A percentile compares a stretch with the other conserved stretches of the same genome.
These are phyloP conservation scores for Triticum timopheevii DNA, from an alignment of 176 grass and related monocot species.

Conservation along the genomic window DNA sequence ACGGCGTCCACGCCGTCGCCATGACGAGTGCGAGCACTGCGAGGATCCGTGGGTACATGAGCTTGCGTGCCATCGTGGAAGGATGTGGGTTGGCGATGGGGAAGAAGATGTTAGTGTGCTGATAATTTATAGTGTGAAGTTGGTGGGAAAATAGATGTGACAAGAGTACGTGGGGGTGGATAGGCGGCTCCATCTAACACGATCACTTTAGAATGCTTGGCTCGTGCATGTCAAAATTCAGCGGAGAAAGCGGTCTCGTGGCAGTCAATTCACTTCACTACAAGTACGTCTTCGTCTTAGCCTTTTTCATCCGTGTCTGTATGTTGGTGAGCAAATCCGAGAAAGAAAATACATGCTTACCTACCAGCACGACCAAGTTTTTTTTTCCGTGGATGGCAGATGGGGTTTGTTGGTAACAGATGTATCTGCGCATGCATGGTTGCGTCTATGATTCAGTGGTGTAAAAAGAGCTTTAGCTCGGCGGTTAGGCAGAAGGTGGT, in stretches of 20 bases:
- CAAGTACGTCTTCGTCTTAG: background rate
- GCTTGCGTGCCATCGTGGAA: background rate
- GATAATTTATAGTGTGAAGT: background rate
- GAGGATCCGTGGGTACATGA: background rate
- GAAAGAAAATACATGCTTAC: background rate
- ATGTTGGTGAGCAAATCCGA: conserved; percentile 12
- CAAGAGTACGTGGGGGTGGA: background rate
- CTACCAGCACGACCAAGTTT: background rate
- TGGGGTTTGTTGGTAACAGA: background rate
- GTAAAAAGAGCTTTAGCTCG: too few relatives aligned
- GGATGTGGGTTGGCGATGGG: background rate
- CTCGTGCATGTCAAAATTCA: background rate
- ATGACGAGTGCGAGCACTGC: background rate
- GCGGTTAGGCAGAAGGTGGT: too few relatives aligned
- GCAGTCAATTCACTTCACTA: background rate
- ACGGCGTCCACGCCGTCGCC: background rate
- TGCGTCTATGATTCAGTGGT: too few relatives aligned
- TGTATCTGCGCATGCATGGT: background rate
- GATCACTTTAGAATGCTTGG: background rate
- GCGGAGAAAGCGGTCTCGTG: background rate
- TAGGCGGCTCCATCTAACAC: background rate
- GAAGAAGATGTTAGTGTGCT: background rate
- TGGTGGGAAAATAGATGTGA: background rate
- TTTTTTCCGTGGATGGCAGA: background rate
- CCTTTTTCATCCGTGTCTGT: background rate